Evolutionary conservation across 1,284 basidiomycete genomes (phyloP).

Genomic region (Fomitopsis schrenkii): DNA sequence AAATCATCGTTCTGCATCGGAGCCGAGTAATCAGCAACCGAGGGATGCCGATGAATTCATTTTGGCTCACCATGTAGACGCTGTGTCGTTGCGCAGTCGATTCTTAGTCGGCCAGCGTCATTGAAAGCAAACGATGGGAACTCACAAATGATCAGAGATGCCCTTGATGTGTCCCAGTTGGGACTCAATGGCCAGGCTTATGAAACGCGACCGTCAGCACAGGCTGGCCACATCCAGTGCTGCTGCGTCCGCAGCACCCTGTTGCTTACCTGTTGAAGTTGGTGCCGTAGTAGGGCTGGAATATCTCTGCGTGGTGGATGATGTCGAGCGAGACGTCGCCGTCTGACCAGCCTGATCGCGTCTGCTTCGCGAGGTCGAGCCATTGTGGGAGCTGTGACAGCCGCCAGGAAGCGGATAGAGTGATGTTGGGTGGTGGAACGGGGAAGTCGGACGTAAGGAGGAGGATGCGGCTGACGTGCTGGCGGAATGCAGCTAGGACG

Average conservation of each 20-base stretch:
- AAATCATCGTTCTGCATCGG: slow-evolving; percentile 26
- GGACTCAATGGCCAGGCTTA: slow-evolving; percentile 5
- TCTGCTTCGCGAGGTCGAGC: slow-evolving; percentile 3
- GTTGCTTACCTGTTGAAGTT: slow-evolving; percentile 8
- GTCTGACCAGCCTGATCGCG: background rate
- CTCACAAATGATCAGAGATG: slow-evolving; percentile 11
- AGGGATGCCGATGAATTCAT: background rate
- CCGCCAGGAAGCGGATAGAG: slow-evolving; percentile 14
- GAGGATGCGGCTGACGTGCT: slow-evolving; percentile 18
- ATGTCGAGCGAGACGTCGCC: slow-evolving; percentile 2
- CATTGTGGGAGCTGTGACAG: slow-evolving; percentile 7
- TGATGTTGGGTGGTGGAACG: slow-evolving; percentile 12
- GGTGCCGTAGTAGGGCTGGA: slow-evolving; percentile 6
- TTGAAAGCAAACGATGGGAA: background rate
- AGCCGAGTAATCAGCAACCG: background rate
- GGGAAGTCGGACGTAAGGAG: slow-evolving; percentile 27
- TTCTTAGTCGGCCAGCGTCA: background rate
- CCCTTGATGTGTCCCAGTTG: slow-evolving; percentile 6
- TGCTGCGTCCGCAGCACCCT: background rate
- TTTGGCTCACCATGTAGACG: slow-evolving; percentile 22
- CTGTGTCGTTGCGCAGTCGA: slow-evolving; percentile 7
- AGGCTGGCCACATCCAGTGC: background rate
- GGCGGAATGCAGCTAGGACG: slow-evolving; percentile 23
- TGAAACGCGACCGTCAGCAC: slow-evolving; percentile 18
- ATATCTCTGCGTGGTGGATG: slow-evolving; percentile 9